A percentile compares a stretch with the other conserved stretches of the same genome.
Conservation (phyloP, 768 basidiomycete genomes). For the Gloeopeniophorella convolvens region DNA sequence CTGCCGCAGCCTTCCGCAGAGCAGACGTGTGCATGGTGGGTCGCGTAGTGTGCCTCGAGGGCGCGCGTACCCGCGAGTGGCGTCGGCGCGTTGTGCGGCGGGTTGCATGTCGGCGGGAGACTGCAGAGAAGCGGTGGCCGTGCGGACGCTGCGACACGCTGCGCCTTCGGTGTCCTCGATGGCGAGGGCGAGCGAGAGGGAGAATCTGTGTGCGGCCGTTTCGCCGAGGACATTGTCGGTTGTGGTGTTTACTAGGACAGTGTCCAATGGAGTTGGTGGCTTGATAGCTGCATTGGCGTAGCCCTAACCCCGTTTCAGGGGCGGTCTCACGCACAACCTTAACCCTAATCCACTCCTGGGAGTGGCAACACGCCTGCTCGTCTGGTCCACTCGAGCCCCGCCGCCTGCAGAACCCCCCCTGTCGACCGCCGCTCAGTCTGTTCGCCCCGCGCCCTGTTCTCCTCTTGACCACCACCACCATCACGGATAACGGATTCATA, state of each 20-base stretch:
- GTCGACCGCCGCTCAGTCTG: too few relatives aligned
- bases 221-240: conserved; percentile 7
- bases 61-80: conserved; percentile 59
- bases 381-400: too few relatives aligned
- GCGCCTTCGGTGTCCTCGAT: conserved; percentile 17
- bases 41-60: conserved; percentile 78
- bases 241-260: not conserved
- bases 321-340: too few relatives aligned
- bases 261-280: not conserved
- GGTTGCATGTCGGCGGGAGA: conserved; percentile 78
- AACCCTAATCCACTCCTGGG: too few relatives aligned
- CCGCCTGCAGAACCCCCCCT: too few relatives aligned
- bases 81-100: conserved; percentile 47
- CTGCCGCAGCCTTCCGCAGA: conserved; percentile 60
- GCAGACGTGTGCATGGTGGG: conserved; percentile 79
- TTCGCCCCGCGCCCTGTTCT: too few relatives aligned
- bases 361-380: too few relatives aligned
- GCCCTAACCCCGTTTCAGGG: too few relatives aligned
- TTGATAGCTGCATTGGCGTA: too few relatives aligned
- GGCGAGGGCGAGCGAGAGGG: conserved; percentile 6
- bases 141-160: not conserved
- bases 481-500: too few relatives aligned
- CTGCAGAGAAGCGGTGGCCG: conserved; percentile 46
- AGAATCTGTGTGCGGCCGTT: conserved; percentile 13
- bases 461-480: too few relatives aligned